Evolutionary conservation across 2,329 filamentous ascomycete genomes (phyloP).

Genomic region (Fusarium torulosum): DNA sequence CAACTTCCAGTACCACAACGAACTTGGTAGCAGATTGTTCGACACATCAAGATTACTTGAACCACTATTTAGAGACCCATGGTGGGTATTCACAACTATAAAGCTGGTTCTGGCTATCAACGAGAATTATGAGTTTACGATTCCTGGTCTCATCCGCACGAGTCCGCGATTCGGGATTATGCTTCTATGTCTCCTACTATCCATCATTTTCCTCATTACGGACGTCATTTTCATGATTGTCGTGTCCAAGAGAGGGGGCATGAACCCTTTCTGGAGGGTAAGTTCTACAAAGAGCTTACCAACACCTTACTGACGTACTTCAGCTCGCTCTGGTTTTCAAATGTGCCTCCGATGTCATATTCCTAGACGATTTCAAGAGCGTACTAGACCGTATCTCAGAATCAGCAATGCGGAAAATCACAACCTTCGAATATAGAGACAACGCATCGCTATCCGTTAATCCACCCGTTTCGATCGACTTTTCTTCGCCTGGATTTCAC

Average conservation of each 20-base stretch:
- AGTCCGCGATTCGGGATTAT: conserved; percentile 32
- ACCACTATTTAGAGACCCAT: conserved; percentile 24
- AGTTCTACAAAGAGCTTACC: not conserved
- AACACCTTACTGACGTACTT: not conserved
- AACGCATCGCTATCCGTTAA: not conserved
- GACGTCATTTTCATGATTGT: conserved; percentile 35
- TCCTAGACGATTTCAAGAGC: conserved; percentile 32
- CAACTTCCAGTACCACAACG: conserved; percentile 34
- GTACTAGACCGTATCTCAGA: conserved; percentile 28
- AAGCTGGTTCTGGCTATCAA: conserved; percentile 31
- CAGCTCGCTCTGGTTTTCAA: conserved; percentile 33
- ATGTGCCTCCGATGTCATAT: conserved; percentile 36
- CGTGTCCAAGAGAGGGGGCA: conserved; percentile 23
- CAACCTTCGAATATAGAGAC: conserved; percentile 19
- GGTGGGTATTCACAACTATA: conserved; percentile 33
- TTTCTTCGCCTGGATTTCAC: not conserved
- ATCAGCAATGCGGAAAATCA: conserved; percentile 34
- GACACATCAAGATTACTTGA: conserved; percentile 21
- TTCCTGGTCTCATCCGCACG: conserved; percentile 15
- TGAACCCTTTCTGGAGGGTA: conserved; percentile 35
- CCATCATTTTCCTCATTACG: conserved; percentile 16
- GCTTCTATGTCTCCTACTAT: conserved; percentile 27
- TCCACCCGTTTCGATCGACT: not conserved
- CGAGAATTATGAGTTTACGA: conserved; percentile 34
- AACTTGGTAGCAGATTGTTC: conserved; percentile 21